These are phyloP conservation scores for Leersia perrieri DNA, from an alignment of 176 grass and related monocot genomes.

Conservation along the genomic window DNA sequence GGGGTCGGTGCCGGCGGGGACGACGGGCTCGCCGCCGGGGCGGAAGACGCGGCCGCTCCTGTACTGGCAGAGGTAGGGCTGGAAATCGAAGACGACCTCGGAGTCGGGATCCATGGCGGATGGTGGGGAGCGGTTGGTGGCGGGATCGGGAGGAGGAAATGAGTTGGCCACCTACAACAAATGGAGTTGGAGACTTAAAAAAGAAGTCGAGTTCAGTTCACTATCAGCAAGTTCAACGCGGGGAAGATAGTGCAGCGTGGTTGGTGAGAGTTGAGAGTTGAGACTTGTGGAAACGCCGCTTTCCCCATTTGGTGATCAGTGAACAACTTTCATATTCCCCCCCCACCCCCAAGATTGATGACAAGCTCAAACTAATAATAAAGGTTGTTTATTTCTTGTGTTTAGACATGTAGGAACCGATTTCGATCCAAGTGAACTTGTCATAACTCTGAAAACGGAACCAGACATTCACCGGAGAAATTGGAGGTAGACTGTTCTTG, in stretches of 20 bases:
- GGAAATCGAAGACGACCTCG: conserved; percentile 68
- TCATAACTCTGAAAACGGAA: background rate
- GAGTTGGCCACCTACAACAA: conserved; percentile 31
- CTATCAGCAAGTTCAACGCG: background rate
- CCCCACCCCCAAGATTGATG: no score
- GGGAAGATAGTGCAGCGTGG: background rate
- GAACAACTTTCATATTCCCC: background rate
- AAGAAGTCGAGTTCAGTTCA: background rate
- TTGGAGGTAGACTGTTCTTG: no score
- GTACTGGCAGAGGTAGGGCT: conserved; percentile 67
- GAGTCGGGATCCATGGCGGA: conserved; percentile 63
- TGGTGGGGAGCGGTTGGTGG: conserved; percentile 19
- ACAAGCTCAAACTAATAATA: background rate
- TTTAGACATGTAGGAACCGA: background rate
- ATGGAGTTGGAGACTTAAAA: background rate
- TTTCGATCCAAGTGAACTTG: background rate
- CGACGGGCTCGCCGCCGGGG: conserved; percentile 8
- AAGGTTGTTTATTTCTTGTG: background rate
- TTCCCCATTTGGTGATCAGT: background rate
- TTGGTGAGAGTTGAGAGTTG: conserved; percentile 25
- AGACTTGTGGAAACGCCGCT: background rate
- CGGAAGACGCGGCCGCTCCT: conserved; percentile 67
- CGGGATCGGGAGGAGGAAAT: background rate
- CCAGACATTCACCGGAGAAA: background rate
- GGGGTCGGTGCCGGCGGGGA: conserved; percentile 37